Base-by-base conservation (phyloP, 75 land plant genomes). In the Chamaecyparis obtusa region DNA sequence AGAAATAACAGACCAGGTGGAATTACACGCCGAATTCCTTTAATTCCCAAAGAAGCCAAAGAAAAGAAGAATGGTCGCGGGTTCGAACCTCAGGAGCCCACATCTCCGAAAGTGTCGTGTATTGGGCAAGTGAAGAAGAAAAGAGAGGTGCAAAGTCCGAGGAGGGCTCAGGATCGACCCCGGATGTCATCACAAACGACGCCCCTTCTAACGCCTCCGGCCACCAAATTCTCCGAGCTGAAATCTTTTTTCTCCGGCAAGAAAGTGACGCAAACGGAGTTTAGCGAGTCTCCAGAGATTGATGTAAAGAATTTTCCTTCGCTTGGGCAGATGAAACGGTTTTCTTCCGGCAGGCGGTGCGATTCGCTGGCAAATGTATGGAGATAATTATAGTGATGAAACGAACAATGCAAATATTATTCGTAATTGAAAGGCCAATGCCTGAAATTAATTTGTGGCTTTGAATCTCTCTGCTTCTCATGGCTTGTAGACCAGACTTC, bases 91-190 rank as follows among this genome's bases (percentile, higher is more conserved):
- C 86, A 79, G 14, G 95, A 94, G 48, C 95, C 93, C 32, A 89
- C 89, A 5, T 94, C 94, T 19, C 94, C 95, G 0, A 94, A 93
- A 71, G 88, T 94, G 21, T 89, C 93, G 0, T 94, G 94, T 83
- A 90, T 93, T 48, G 94, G 93, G 16, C 93, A 91, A 77, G 88
- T 94, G 91, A 94, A 91, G 90, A 86, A 87, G 85, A 88, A 84
- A 85, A 89, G 91, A 9, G 81, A 86, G 86, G 44, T 86, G 35
- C 71, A 60, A 5, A n/a, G 3, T 8, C 46, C 1, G 10, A 19
- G 75, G 39, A 32, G 86, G 87, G 76, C 16, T 30, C 69, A 21
- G 69, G 69, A 64, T 64, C 69, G 69, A 7, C 27, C n/a, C 27
- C 30, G 0, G 30, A 1, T 27, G 69, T 30, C 17, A 9, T 78